Percentiles rank a stretch among this genome's conserved stretches.
phyloP scores from a whole-genome alignment of 345 rosid genomes.

The Microcos paniculata region DNA sequence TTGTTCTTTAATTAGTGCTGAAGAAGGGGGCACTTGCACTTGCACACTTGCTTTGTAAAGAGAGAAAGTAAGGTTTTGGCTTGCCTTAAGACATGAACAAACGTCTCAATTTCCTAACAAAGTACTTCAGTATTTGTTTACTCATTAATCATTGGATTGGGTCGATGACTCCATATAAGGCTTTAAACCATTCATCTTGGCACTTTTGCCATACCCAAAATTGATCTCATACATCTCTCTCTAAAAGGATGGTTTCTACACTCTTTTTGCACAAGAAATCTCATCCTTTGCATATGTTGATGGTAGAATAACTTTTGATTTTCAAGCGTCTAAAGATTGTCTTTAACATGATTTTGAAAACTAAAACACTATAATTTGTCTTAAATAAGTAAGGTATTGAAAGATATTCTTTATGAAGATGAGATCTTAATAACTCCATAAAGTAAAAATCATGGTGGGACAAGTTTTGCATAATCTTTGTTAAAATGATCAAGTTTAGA shows the following conservation, averaged over 20 bases:
- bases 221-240: neutral
- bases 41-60: neutral
- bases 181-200: neutral
- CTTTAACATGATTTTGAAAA: neutral
- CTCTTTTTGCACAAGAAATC: neutral
- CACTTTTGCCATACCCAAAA: neutral
- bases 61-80: constrained; percentile 1
- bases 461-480: too few species aligned
- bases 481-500: too few species aligned
- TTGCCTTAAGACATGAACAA: neutral
- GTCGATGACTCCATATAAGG: neutral
- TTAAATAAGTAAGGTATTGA: neutral
- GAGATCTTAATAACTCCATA: too few species aligned
- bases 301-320: neutral
- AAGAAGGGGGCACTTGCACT: neutral
- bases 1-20: neutral
- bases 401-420: too few species aligned
- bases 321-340: neutral
- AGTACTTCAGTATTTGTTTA: neutral
- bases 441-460: too few species aligned
- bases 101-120: neutral
- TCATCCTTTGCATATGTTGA: neutral
- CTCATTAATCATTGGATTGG: neutral
- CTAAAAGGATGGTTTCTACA: neutral
- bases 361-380: neutral